Evolutionary conservation across 2,329 filamentous ascomycete species (phyloP).

Genomic region (Penicillium brevicompactum): DNA sequence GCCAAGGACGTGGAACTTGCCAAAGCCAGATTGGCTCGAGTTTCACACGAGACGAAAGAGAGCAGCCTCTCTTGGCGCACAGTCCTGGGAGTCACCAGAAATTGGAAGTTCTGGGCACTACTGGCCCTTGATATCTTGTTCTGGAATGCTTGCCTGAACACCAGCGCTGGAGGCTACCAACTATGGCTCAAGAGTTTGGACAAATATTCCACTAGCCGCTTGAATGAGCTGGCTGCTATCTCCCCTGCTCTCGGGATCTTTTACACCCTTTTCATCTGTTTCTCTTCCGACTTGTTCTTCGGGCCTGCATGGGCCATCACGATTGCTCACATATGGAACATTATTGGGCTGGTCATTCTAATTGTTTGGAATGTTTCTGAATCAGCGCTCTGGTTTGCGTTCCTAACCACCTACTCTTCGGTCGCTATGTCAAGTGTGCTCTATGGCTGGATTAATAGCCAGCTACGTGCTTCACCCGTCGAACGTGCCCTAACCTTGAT

Average conservation of each 20-base stretch:
- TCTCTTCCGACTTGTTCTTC: constrained; percentile 56
- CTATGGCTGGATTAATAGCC: constrained; percentile 59
- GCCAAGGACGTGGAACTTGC: constrained; percentile 52
- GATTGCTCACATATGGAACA: constrained; percentile 53
- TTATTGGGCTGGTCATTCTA: constrained; percentile 56
- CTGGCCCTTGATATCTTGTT: constrained; percentile 57
- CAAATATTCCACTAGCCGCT: constrained; percentile 47
- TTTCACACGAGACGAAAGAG: constrained; percentile 43
- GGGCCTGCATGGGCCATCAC: constrained; percentile 61
- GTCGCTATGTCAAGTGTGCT: constrained; percentile 58
- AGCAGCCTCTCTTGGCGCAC: constrained; percentile 30
- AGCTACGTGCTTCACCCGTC: constrained; percentile 42
- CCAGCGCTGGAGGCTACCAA: constrained; percentile 53
- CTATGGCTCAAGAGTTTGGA: constrained; percentile 61
- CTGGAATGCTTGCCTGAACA: constrained; percentile 57
- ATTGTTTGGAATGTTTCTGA: constrained; percentile 61
- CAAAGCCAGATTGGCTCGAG: constrained; percentile 47
- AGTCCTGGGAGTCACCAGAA: constrained; percentile 39
- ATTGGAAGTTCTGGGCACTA: constrained; percentile 55
- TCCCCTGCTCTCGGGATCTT: constrained; percentile 60
- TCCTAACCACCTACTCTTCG: constrained; percentile 52
- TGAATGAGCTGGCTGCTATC: constrained; percentile 57
- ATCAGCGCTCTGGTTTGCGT: constrained; percentile 57
- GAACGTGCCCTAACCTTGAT: constrained; percentile 55
- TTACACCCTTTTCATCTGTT: constrained; percentile 57